phyloP scores from a whole-genome alignment of 345 rosid genomes.

The Populus euphratica region DNA sequence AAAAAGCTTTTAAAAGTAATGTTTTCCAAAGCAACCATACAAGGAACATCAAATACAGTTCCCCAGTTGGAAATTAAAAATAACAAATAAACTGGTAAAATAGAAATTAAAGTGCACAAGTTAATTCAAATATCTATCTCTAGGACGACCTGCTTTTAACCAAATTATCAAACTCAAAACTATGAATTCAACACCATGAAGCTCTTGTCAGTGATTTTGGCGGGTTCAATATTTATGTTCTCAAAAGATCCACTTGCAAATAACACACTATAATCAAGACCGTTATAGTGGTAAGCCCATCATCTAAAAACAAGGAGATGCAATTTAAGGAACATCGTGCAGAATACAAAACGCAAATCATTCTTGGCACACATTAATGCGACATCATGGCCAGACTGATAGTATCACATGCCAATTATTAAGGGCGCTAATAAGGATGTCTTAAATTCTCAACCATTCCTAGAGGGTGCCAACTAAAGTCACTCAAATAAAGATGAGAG shows the following conservation, averaged over 20 bases:
- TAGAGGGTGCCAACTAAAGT: neutral
- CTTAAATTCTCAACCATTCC: neutral
- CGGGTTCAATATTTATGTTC: neutral
- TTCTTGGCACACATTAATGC: neutral
- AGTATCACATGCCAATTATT: neutral
- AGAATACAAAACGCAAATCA: neutral
- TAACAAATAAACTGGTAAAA: neutral
- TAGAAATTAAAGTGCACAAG: neutral
- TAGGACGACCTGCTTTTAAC: neutral
- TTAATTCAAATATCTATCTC: neutral
- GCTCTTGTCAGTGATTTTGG: neutral
- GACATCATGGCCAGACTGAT: neutral
- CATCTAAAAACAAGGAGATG: neutral
- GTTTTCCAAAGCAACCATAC: neutral
- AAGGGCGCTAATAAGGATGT: neutral
- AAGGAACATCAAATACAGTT: neutral
- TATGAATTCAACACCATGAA: neutral
- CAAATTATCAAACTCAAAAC: neutral
- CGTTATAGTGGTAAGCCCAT: neutral
- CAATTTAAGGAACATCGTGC: neutral
- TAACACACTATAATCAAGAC: neutral
- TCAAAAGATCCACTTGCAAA: neutral
- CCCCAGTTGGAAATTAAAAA: neutral
- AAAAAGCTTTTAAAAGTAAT: neutral
- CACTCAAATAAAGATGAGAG: neutral